Percentiles rank a stretch among this genome's conserved stretches.
Conservation (phyloP, 2,329 filamentous ascomycete genomes). For the Delphinella strobiligena region DNA sequence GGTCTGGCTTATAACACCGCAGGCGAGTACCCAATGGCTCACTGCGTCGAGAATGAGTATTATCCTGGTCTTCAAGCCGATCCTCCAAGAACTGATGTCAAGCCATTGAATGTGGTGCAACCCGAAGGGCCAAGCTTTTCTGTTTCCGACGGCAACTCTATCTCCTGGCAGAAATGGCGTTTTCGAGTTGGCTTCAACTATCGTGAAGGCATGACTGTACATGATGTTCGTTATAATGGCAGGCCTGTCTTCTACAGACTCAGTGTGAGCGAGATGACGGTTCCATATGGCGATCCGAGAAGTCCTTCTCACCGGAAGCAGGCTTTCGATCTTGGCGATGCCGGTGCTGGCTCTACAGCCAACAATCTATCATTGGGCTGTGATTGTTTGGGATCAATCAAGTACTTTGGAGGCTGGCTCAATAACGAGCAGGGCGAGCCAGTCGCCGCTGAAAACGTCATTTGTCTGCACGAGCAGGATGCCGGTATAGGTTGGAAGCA, state of each 20-base stretch:
- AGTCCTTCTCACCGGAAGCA: conserved; percentile 68
- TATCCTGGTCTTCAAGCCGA: not conserved
- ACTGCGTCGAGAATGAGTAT: conserved; percentile 3
- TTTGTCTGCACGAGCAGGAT: conserved; percentile 92
- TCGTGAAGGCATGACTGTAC: conserved; percentile 77
- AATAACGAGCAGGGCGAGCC: conserved; percentile 56
- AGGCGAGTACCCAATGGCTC: not conserved
- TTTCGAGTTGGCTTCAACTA: conserved; percentile 93
- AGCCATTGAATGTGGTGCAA: conserved; percentile 78
- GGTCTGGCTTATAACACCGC: conserved; percentile 1
- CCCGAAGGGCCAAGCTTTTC: conserved; percentile 82
- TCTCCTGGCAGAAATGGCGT: conserved; percentile 89
- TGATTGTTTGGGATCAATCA: conserved; percentile 81
- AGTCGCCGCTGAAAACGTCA: conserved; percentile 78
- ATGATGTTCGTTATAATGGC: conserved; percentile 82
- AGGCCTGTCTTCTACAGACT: conserved; percentile 67
- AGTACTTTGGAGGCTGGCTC: conserved; percentile 82
- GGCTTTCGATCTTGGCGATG: conserved; percentile 68
- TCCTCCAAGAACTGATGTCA: conserved; percentile 33
- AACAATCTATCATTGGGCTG: conserved; percentile 50
- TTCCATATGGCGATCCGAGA: conserved; percentile 75
- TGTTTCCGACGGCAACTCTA: conserved; percentile 52
- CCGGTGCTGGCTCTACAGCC: conserved; percentile 69
- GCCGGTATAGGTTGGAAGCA: conserved; percentile 78
- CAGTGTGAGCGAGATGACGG: conserved; percentile 85